These are phyloP conservation scores for Trametes villosa DNA, from an alignment of 768 basidiomycete species.

Conservation along the genomic window DNA sequence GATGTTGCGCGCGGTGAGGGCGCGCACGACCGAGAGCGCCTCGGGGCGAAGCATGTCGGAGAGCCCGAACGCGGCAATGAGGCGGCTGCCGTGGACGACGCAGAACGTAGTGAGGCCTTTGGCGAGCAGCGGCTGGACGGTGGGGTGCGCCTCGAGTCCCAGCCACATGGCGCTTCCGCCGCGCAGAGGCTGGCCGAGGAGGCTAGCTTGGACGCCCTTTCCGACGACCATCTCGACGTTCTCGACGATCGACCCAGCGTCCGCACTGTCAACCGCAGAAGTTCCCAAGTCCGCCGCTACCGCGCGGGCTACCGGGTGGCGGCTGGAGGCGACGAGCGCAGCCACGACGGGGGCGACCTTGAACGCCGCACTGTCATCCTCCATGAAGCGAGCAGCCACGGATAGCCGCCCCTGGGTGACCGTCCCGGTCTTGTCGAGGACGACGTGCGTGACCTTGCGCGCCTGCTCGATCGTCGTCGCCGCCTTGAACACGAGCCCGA, in stretches of 20 bases:
- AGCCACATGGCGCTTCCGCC: constrained; percentile 45
- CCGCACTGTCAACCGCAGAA: neutral
- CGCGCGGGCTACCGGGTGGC: constrained; percentile 42
- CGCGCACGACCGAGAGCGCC: constrained; percentile 40
- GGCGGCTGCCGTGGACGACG: constrained; percentile 33
- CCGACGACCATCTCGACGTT: constrained; percentile 39
- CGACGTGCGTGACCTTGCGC: constrained; percentile 47
- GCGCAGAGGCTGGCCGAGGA: constrained; percentile 37
- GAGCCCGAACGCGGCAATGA: constrained; percentile 43
- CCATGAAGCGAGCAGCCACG: constrained; percentile 40
- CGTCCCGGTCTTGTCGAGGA: constrained; percentile 68
- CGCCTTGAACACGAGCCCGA: constrained; percentile 39
- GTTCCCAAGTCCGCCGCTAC: constrained; percentile 36
- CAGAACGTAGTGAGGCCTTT: constrained; percentile 52
- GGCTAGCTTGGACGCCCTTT: constrained; percentile 41
- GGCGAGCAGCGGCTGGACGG: constrained; percentile 37
- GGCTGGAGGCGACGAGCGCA: constrained; percentile 38
- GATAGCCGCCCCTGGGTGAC: constrained; percentile 48
- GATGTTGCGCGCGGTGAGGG: constrained; percentile 41
- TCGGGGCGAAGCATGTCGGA: constrained; percentile 51
- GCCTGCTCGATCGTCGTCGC: constrained; percentile 48
- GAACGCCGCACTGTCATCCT: constrained; percentile 2
- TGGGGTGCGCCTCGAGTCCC: constrained; percentile 32
- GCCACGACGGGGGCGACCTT: constrained; percentile 25
- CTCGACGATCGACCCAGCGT: constrained; percentile 9